These are phyloP conservation scores for Carex myosuroides DNA, from an alignment of 176 grass and related monocot genomes.

Conservation along the genomic window DNA sequence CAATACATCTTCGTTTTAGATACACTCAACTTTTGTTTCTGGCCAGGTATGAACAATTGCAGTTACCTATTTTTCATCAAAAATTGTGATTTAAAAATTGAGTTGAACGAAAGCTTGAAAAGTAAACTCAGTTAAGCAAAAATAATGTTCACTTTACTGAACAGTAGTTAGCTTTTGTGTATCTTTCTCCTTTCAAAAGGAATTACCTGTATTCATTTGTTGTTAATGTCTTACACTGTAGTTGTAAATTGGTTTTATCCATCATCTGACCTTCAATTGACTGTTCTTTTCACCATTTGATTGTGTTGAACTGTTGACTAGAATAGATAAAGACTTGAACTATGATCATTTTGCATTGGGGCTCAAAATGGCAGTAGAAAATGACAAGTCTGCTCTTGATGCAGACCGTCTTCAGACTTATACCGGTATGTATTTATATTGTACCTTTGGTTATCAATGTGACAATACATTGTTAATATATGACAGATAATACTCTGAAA, in stretches of 20 bases:
- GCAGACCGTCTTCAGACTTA: slow-evolving; percentile 67
- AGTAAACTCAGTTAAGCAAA: neutral
- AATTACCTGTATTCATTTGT: neutral
- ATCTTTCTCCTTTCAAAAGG: neutral
- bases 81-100: neutral
- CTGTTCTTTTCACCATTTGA: neutral
- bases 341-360: slow-evolving; percentile 92
- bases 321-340: slow-evolving; percentile 75
- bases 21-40: slow-evolving; percentile 88
- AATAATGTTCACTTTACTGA: neutral
- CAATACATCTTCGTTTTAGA: slow-evolving; percentile 91
- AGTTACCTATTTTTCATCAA: neutral
- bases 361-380: slow-evolving; percentile 73
- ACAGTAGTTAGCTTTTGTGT: neutral
- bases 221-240: neutral
- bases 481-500: slow-evolving; percentile 2
- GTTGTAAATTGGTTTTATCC: slow-evolving; percentile 4
- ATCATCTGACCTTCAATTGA: neutral
- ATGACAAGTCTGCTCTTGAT: slow-evolving; percentile 77
- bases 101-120: neutral
- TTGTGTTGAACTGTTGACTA: neutral
- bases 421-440: slow-evolving; percentile 39
- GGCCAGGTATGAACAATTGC: slow-evolving; percentile 62
- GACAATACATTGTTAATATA: neutral
- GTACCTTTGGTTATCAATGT: neutral